Base-by-base conservation (phyloP, 2,329 filamentous ascomycete species). In the Hypoxylon sp. region DNA sequence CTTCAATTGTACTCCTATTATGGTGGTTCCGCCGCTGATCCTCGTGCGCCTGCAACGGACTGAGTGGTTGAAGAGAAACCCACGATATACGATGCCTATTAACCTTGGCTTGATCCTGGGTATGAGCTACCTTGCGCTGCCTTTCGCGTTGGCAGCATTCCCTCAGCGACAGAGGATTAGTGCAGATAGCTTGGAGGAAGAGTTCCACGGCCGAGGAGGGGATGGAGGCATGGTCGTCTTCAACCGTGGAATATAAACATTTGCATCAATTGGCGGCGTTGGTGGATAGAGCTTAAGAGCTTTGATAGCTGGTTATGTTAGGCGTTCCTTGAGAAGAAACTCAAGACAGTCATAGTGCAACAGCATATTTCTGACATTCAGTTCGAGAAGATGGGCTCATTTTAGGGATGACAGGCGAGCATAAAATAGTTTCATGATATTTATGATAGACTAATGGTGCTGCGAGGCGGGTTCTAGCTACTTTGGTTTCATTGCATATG, bases 1-100 rank as follows among this genome's bases (percentile, higher is more conserved):
- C 65, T 85, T 98, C 75, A 99, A 98, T 80, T 92, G 93, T 67
- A 97, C 93, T 11, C 96, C 96, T 10, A 96, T 99, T 82, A 99
- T 99, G 96, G 94, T 97, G 13, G 85, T 99, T 49, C 96, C 96
- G 45, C 93, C 96, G 21, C 84, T 99, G 77, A 82, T 97, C 23
- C 86, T 99, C 60, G 92, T 98, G 57, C 86, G 90, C 72, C 83
- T 99, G 74, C 94, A 99, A 85, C 87, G 90, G 80, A 92, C 89
- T 56, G 86, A 91, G 65, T 98, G 93, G 93, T 81, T 98, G 74
- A 89, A 90, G 82, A 84, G 85, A 68, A 88, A 93, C 71, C 96
- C 95, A 5, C 86, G 90, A 65, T 84, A 94, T 80, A 91, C 93
- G 10, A 83, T 92, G 62, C 93, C 94, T 0, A 83, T 98, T 49